Evolutionary conservation across 768 basidiomycete species (phyloP), one percentile per base, ranked within the genome.

Genomic region (Boletus pseudopeckii): DNA sequence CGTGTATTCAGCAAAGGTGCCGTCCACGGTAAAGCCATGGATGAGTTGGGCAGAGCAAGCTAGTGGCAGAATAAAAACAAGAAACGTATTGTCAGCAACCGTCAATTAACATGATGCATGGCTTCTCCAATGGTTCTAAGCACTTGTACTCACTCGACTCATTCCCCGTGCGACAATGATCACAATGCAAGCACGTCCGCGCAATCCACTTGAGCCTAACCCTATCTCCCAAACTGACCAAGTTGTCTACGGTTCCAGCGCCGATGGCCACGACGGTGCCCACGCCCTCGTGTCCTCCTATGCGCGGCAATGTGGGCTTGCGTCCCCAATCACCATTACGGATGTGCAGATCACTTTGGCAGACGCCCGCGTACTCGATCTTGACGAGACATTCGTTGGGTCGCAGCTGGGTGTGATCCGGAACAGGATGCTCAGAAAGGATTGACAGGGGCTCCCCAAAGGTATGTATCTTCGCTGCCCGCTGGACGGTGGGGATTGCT

Each of bases 221-320:
- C 14, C 69, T 56, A 34, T 75, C 74, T 17, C 75, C 77, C 42
- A 76, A 17, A 22, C 63, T 70, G 50, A 75, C 65, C 2, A 57
- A 59, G 32, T 68, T 70, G 3, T 61, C 56, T 10, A 48, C 18
- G 1, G 72, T 71, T 48, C 71, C 61, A 8, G 71, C 60, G 22
- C 68, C 77, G 36, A 81, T 75, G 17, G 75, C 78, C 18, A 78
- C 74, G 53, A 81, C 60, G 38, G 53, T 60, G 24, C 79, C 78
- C 4, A 73, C 75, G n/a, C 78, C 78, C 55, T 79, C 77, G 61
- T 78, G 78, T 0, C 79, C 77, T 1, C 74, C 75, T 22, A 77
- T 61, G 54, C 60, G 32, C 62, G 66, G 45, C 68, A 78, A 71
- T 6, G 55, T 56, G 7, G 61, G 66, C 13, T 54, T 55, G 18